Base-by-base conservation (phyloP, 805 yeast genomes). In the Starmerella apis region DNA sequence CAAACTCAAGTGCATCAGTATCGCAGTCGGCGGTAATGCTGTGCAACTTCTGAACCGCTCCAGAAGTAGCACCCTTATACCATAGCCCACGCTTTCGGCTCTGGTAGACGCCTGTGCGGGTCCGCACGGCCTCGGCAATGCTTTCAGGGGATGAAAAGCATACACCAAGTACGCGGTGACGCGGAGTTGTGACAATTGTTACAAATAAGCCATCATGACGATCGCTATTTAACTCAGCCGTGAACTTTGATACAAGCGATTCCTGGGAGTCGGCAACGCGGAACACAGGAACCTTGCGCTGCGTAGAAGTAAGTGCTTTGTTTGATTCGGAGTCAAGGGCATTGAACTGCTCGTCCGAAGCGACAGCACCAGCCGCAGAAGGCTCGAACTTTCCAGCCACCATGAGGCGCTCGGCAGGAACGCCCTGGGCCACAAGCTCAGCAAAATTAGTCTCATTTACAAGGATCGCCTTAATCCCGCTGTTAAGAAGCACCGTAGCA, bases 51-150 rank as follows among this genome's bases (percentile, higher is more conserved):
- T 92, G 98, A 1, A 94, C 85, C 47, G 95, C 94, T 19, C 98
- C 98, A n/a, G 95, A 83, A 1, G 96, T 85, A 49, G 83, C 82
- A 27, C 98, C 98, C 66, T 92, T 92, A 65, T 81, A 83, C 98
- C 98, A 92, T 52, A 92, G 74, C 39, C 94, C 97, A 54, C 86
- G 80, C 49, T 75, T 71, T 60, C 98, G 81, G 8, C 96, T 86
- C 66, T 83, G 96, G 68, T 92, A 92, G 2, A 92, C 95, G 51
- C 98, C 98, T 9, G 85, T 79, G 45, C 78, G 75, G 20, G 85
- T 81, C 53, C 77, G 78, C 58, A 92, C 76, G 11, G 97, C 92
- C 60, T 83, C 88, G 39, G 75, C 68, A 60, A 92, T 79, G 30
- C 95, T 85, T 59, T 83, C 87, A 37, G 68, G 68, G 0, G 95